Base-by-base conservation (phyloP, 2,329 filamentous ascomycete species). In the Arthrocladium fulminans region DNA sequence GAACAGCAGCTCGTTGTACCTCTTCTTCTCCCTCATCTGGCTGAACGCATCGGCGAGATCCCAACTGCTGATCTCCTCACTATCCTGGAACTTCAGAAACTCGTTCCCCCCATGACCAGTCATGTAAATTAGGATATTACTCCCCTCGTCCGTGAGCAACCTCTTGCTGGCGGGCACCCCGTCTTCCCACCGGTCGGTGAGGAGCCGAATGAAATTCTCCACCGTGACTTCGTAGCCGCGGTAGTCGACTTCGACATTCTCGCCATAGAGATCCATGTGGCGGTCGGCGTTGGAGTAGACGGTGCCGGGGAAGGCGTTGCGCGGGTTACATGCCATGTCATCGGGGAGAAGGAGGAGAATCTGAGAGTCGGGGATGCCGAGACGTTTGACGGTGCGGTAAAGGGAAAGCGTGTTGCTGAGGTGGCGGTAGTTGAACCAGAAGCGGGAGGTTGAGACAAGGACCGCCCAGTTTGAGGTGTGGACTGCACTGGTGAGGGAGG, bases 331-430 rank as follows among this genome's bases (percentile, higher is more conserved):
- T 32, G 92, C 92, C 88, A 98, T 97, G 72, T 98, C 92, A 67
- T 98, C 92, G 19, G 92, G 92, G n/a, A 98, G 80, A 89, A 98
- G 97, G 57, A 98, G 84, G 65, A 98, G 97, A 69, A 98, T 98
- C 66, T 98, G 92, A 45, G 88, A 95, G 69, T 98, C 92, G 29
- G 92, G 92, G 51, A 98, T 98, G 41, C 92, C 92, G 30, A 98
- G 81, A 10, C 92, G 86, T 73, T 98, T 98, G 54, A 98, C 92
- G 49, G 92, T 98, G 50, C 92, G 87, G 71, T 98, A 98, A 55
- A 98, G 82, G 51, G 90, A 96, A 52, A 98, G 81, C 15, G 95
- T 92, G 71, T 98, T 98, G 67, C 92, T 89, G 45, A 98, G 83
- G 67, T 98, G 92, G 50, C 92, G 86, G 70, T 98, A 98, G 72